Percentiles rank a stretch among this genome's conserved stretches.
These are phyloP conservation scores for Ustilago sp. DNA, from an alignment of 1,284 basidiomycete species.

Conservation along the genomic window DNA sequence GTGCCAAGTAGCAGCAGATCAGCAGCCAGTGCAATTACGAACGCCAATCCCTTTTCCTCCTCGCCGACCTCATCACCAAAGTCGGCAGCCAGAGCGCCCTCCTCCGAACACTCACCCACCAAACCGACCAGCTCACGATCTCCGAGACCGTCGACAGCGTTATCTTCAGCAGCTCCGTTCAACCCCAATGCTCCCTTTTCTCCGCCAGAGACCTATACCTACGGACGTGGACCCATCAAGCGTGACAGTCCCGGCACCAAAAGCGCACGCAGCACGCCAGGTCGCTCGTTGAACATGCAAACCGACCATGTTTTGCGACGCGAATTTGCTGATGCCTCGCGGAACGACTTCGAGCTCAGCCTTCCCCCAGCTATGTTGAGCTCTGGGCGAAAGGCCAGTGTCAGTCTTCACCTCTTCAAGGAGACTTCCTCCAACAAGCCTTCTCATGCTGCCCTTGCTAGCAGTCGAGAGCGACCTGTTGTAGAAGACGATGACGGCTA, in stretches of 20 bases:
- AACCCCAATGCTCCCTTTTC: constrained; percentile 37
- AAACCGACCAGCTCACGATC: constrained; percentile 16
- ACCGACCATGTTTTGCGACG: constrained; percentile 25
- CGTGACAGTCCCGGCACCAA: constrained; percentile 43
- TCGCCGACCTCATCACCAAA: constrained; percentile 1
- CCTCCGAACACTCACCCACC: constrained; percentile 13
- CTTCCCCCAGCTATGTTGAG: constrained; percentile 56
- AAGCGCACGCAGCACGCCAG: constrained; percentile 53
- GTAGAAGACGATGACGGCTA: constrained; percentile 14
- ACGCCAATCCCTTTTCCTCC: background rate
- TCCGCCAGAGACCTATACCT: constrained; percentile 43
- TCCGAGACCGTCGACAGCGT: background rate
- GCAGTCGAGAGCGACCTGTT: constrained; percentile 27
- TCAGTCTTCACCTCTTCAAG: constrained; percentile 64
- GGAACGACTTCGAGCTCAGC: constrained; percentile 42
- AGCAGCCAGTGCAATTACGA: background rate
- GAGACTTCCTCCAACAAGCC: constrained; percentile 55
- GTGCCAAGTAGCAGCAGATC: constrained; percentile 1
- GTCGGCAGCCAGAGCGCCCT: background rate
- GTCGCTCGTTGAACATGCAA: constrained; percentile 30
- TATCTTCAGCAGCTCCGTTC: constrained; percentile 12
- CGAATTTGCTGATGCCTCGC: constrained; percentile 28
- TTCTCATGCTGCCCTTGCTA: constrained; percentile 27
- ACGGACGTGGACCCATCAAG: constrained; percentile 29
- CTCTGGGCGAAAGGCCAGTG: constrained; percentile 63